Evolutionary conservation across 2,329 filamentous ascomycete species (phyloP).

Genomic region (Diplodia intermedia): DNA sequence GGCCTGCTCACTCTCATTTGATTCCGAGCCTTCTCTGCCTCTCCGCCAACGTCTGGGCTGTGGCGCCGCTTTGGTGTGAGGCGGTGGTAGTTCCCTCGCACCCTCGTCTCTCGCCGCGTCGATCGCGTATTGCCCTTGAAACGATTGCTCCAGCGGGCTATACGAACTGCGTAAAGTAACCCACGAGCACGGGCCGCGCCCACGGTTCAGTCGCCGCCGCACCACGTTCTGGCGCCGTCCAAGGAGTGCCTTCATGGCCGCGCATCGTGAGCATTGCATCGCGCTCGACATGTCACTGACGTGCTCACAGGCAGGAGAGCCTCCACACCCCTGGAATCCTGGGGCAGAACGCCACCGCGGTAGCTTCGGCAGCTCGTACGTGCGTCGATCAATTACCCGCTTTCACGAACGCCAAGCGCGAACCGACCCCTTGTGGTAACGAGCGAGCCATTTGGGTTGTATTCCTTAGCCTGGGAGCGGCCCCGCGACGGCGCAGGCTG

Average conservation of each 20-base stretch:
- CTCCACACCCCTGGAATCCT: neutral
- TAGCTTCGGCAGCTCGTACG: conserved; percentile 12
- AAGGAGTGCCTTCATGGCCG: neutral
- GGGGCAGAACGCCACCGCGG: conserved; percentile 5
- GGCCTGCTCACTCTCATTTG: neutral
- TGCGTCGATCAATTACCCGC: conserved; percentile 26
- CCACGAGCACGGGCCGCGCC: conserved; percentile 1
- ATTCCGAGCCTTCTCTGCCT: neutral
- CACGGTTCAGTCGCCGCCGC: conserved; percentile 4
- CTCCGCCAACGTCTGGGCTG: neutral
- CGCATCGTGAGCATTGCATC: neutral
- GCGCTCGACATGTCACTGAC: neutral
- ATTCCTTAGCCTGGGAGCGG: conserved; percentile 15
- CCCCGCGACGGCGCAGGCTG: neutral
- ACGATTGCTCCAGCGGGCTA: conserved; percentile 4
- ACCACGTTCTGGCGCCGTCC: neutral
- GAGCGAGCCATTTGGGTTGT: conserved; percentile 22
- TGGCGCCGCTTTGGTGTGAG: neutral
- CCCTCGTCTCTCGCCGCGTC: neutral
- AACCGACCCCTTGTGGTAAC: conserved; percentile 16
- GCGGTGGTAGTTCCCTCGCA: neutral
- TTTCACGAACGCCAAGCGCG: conserved; percentile 24
- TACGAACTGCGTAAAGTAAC: conserved; percentile 23
- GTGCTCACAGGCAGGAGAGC: neutral
- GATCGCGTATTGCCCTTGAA: conserved; percentile 18